A percentile compares a stretch with the other conserved stretches of the same genome.
These are phyloP conservation scores for Trypanosoma cruzi DNA, from an alignment of 208 protist genomes.

Conservation along the genomic window DNA sequence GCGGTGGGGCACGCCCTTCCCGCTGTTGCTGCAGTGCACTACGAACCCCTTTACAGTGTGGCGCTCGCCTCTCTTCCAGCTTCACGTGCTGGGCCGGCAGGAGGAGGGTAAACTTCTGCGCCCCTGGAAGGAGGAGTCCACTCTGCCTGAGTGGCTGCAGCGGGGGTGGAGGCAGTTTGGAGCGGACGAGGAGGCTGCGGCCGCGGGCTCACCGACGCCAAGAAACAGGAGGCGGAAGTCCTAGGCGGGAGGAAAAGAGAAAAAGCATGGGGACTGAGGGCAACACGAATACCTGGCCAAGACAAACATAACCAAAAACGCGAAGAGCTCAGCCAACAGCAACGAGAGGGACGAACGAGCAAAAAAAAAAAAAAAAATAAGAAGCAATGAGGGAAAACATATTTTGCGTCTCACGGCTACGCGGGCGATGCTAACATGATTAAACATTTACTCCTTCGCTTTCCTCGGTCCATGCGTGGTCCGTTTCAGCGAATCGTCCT, in stretches of 20 bases:
- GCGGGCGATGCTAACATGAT: no score
- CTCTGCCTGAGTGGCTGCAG: slow-evolving; percentile 65
- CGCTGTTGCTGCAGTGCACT: slow-evolving; percentile 85
- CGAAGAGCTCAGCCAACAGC: no score
- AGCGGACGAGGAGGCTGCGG: slow-evolving; percentile 32
- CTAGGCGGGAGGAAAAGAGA: not conserved
- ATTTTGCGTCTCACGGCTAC: no score
- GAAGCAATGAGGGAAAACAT: no score
- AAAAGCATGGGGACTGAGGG: not conserved
- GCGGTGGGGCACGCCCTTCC: slow-evolving; percentile 61
- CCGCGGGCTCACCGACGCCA: not conserved
- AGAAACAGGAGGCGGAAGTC: slow-evolving; percentile 18
- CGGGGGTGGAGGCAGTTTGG: slow-evolving; percentile 46
- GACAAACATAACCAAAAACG: not conserved
- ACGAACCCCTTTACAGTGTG: slow-evolving; percentile 77
- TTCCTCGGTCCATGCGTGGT: no score
- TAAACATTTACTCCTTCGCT: no score
- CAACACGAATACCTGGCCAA: not conserved
- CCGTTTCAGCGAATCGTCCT: no score
- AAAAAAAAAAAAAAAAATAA: no score
- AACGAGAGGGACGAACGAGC: no score
- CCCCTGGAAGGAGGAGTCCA: slow-evolving; percentile 65
- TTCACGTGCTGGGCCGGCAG: slow-evolving; percentile 52
- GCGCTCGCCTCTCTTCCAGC: slow-evolving; percentile 59
- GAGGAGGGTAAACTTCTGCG: slow-evolving; percentile 60